Base-by-base conservation (phyloP, 495 filamentous ascomycete species). In the Lasiosphaeria hispida region DNA sequence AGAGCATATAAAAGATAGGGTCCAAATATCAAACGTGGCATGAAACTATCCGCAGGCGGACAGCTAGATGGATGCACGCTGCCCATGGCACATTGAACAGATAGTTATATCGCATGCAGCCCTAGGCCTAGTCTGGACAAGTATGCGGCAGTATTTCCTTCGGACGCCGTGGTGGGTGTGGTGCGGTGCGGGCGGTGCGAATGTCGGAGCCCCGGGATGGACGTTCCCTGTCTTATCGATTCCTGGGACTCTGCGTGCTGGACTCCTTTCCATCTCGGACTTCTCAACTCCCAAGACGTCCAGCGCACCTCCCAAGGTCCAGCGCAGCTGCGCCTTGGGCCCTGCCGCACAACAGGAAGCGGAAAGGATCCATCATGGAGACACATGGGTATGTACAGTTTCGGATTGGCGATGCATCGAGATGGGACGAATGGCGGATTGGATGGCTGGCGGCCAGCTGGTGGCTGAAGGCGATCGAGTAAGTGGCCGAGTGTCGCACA, bases 261-360 rank as follows among this genome's bases (percentile, higher is more conserved):
- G 23, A 30, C 23, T 30, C 23, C 5, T 30, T 5, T 30, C 23
- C 35, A 44, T 47, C 33, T 55, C 53, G 53, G 53, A 55, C 51
- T 43, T 40, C 23, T 30, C 23, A 30, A 2, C 23, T 30, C 5
- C 5, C 23, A 14, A 52, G 11, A 10, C 6, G 50, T 18, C 17
- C 18, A 8, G 18, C 17, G 14, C 40, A 30, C 19, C 10, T 8
- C 51, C 42, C 51, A 42, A 13, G 18, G 19, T 23, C 18, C 15
- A 30, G 23, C n/a, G 13, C 13, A 19, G 37, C 53, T 55, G 41
- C 53, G 53, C 53, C 53, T 35, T 55, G 52, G 18, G 39, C 40
- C 23, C 39, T 15, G 39, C 35, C 9, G 14, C 53, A 47, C 17
- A 15, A 42, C 53, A 14, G 42, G 40, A 38, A 34, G 17, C 11